Base-by-base conservation (phyloP, 129 eudicot species). In the Pulicaria dysenterica region DNA sequence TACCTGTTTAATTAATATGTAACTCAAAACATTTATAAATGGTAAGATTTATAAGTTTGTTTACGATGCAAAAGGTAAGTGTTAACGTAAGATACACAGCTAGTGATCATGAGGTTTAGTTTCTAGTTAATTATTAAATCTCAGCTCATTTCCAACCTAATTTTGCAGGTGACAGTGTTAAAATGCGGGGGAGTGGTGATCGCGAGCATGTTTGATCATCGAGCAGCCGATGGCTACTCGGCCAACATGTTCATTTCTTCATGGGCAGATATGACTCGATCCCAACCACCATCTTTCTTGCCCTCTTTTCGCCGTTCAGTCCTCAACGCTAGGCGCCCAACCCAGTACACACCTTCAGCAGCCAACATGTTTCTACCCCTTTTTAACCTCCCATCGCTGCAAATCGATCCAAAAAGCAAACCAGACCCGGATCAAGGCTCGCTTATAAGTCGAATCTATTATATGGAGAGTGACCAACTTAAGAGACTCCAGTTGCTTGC, bases 171-270 rank as follows among this genome's bases (percentile, higher is more conserved):
- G 0, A 87, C 93, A 2, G 70, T 70, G 60, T 75, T 87, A 3
- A 82, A 48, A 55, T 83, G 92, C 50, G 89, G 87, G 13, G 93
- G 87, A 42, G 3, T 87, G 47, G 85, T 87, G 69, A 73, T 87
- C 11, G 86, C 77, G 31, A 75, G 82, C 82, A 73, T 83, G 6
- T 82, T 87, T 45, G 81, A 83, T 36, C 93, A 87, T 59, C 87
- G 82, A 65, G 87, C 79, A 7, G 87, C 89, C 3, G 93, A 87
- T 5, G 89, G 89, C 9, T 80, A 87, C 72, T 84, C 93, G 3
- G 85, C 87, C 75, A 82, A 82, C 77, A 84, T 87, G 93, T 87
- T 87, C n/a, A 69, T 87, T 17, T 77, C 77, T 4, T 70, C 89
- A 4, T 87, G 93, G 93, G 85, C 85, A 2, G 78, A 87, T 31